Percentiles rank a stretch among this genome's conserved stretches.
These are phyloP conservation scores for Tetracladium setigerum DNA, from an alignment of 495 filamentous ascomycete genomes.

Conservation along the genomic window DNA sequence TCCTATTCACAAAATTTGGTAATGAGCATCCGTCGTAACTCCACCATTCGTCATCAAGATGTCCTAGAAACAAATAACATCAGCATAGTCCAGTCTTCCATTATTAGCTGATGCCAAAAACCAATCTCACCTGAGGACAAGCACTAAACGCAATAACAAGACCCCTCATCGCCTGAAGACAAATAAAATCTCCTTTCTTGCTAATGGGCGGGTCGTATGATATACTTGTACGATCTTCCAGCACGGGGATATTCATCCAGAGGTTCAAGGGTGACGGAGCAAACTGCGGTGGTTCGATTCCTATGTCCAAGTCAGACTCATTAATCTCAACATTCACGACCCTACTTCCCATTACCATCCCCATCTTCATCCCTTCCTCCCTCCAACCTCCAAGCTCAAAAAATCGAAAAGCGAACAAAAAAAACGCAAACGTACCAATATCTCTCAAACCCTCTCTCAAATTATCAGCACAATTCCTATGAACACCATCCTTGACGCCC, in stretches of 20 bases:
- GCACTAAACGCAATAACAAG: slow-evolving; percentile 33
- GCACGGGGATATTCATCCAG: slow-evolving; percentile 40
- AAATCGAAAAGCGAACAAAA: background rate
- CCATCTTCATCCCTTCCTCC: background rate
- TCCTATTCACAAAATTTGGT: slow-evolving; percentile 8
- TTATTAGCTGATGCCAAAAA: background rate
- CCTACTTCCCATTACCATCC: too few relatives aligned
- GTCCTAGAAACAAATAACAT: slow-evolving; percentile 22
- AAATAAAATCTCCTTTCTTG: slow-evolving; percentile 30
- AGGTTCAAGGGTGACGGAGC: slow-evolving; percentile 37
- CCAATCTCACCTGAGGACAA: slow-evolving; percentile 28
- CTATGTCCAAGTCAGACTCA: slow-evolving; percentile 1
- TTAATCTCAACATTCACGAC: too few relatives aligned
- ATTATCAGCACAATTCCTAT: slow-evolving; percentile 38
- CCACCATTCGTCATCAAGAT: slow-evolving; percentile 31
- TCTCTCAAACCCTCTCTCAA: slow-evolving; percentile 27
- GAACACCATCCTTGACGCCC: slow-evolving; percentile 25
- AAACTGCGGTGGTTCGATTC: slow-evolving; percentile 16
- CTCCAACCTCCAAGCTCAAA: background rate
- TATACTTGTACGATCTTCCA: slow-evolving; percentile 21
- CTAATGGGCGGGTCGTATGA: slow-evolving; percentile 27
- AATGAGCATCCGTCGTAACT: slow-evolving; percentile 30
- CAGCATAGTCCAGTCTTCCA: background rate
- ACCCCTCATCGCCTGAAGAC: slow-evolving; percentile 30
- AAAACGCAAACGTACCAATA: slow-evolving; percentile 3